phyloP scores from a whole-genome alignment of 257 asterid species.

The Nicotiana otophora region DNA sequence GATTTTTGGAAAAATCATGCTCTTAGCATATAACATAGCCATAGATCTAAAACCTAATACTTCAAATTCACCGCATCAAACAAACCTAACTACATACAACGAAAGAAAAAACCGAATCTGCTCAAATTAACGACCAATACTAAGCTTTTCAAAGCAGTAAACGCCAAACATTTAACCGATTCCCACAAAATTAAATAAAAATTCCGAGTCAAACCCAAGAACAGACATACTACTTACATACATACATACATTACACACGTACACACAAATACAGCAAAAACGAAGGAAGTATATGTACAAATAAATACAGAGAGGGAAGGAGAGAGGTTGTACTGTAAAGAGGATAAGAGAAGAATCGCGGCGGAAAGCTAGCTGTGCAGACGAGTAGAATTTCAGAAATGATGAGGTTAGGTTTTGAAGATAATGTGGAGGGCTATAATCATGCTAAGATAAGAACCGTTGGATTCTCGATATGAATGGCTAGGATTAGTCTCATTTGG shows the following conservation, averaged over 20 bases:
- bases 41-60: background rate
- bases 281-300: too few relatives aligned
- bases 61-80: background rate
- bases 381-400: background rate
- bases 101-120: background rate
- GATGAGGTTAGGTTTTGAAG: background rate
- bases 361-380: background rate
- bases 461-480: background rate
- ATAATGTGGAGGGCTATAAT: background rate
- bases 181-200: background rate
- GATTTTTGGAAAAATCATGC: background rate
- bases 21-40: background rate
- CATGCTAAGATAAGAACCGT: background rate
- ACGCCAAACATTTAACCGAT: background rate
- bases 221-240: background rate
- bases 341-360: background rate
- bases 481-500: background rate
- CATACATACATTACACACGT: too few relatives aligned
- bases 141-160: background rate
- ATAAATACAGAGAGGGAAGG: too few relatives aligned
- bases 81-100: background rate
- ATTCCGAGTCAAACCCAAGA: background rate
- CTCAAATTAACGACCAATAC: background rate
- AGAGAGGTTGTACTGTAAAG: background rate
- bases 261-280: too few relatives aligned